Evolutionary conservation across 306 rosid species (phyloP).

Genomic region (Rosa multiflora): DNA sequence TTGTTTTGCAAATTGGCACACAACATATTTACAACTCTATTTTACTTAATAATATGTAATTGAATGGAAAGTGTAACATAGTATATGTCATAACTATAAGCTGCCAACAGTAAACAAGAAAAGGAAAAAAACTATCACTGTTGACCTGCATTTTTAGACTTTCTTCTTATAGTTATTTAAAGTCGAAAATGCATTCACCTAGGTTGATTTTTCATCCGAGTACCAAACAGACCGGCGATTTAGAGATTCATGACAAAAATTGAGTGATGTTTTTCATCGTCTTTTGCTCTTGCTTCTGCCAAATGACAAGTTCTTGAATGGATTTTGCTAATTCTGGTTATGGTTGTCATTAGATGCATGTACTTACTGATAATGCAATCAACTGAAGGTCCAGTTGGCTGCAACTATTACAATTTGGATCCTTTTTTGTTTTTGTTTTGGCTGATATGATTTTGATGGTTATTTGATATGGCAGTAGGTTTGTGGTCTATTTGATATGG

Average conservation of each 20-base stretch:
- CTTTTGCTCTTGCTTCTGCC: conserved; percentile 1
- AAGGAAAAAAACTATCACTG: neutral
- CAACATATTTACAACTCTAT: neutral
- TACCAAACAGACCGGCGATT: neutral
- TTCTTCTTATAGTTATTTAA: neutral
- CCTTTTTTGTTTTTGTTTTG: neutral
- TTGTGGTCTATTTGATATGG: no score
- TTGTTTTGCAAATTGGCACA: neutral
- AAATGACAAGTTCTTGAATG: neutral
- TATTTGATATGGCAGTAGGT: no score
- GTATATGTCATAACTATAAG: neutral
- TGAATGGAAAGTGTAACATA: neutral
- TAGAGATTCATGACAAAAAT: neutral
- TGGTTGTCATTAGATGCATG: neutral
- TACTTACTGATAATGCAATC: conserved; percentile 1
- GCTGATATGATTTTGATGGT: neutral
- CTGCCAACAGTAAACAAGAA: neutral
- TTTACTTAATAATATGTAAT: neutral
- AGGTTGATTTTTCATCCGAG: neutral
- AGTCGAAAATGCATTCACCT: neutral
- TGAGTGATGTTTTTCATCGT: neutral
- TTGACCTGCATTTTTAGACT: neutral
- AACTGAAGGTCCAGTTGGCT: neutral
- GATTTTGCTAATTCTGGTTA: neutral
- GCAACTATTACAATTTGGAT: neutral